phyloP scores from a whole-genome alignment of 2,329 filamentous ascomycete genomes.

The Bipolaris zeicola region DNA sequence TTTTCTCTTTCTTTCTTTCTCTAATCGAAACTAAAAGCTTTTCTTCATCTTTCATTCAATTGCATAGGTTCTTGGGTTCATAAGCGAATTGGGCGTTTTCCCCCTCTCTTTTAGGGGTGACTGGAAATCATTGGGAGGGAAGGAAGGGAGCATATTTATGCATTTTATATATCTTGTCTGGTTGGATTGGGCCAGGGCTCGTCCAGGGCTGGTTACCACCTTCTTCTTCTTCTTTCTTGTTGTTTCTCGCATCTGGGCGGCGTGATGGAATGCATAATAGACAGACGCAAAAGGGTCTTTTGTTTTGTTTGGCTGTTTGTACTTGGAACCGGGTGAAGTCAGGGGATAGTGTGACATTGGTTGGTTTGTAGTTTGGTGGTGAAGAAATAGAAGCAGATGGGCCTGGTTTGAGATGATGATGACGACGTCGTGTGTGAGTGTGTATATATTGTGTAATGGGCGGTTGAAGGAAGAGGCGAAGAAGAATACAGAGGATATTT shows the following conservation, averaged over 20 bases:
- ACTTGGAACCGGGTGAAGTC: neutral
- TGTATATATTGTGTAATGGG: constrained; percentile 7
- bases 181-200: neutral
- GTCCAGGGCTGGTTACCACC: neutral
- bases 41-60: neutral
- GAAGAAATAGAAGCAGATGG: neutral
- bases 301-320: neutral
- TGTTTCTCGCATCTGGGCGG: neutral
- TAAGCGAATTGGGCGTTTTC: neutral
- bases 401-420: neutral
- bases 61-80: neutral
- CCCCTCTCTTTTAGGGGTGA: neutral
- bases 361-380: neutral
- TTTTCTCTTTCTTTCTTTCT: neutral
- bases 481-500: neutral
- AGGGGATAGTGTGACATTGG: no score
- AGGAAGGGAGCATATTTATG: neutral
- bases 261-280: neutral
- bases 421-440: neutral
- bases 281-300: neutral
- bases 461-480: neutral
- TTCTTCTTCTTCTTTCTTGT: neutral
- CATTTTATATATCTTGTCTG: neutral
- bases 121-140: neutral
- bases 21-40: neutral